Evolutionary conservation across 352 stramenopile genomes (phyloP), one percentile per base, ranked within the genome.

Genomic region (Phytophthora foliorum): DNA sequence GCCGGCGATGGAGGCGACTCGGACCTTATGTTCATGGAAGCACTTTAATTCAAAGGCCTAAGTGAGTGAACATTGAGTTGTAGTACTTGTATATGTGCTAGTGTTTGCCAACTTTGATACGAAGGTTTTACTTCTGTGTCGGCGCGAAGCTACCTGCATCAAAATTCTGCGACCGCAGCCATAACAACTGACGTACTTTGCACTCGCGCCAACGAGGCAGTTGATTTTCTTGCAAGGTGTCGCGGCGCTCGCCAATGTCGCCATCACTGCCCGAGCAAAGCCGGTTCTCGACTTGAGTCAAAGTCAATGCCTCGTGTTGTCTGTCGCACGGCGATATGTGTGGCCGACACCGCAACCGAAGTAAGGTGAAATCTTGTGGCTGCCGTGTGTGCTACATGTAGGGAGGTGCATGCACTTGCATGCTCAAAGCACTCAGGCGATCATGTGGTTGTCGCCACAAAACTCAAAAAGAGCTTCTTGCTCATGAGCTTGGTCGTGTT

Each of bases 11-110:
- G 72, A 60, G 64, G 56, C 17, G 69, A 77, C 57, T 79, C 78
- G 36, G 84, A 93, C 63, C 69, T 93, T 44, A 90, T 93, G 80
- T 90, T 93, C 62, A 86, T 92, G 52, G 82, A 93, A 72, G 75
- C 82, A 59, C 75, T 93, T 65, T 77, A 52, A 77, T 53, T 74
- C 21, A 54, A 66, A 48, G 53, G 17, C 25, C 6, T 60, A 38
- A 62, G 41, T 32, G 41, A 45, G 41, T 49, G 41, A 27, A 27
- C 16, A 22, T 17, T 53, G 45, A 36, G 45, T 48, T 48, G n/a
- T n/a, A n/a, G n/a, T n/a, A n/a, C n/a, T n/a, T n/a, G 41, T 57
- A 65, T 57, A 27, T 16, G 46, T 75, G 49, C 50, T 67, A 69
- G 45, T 61, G 57, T 57, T 72, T 8, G 34, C n/a, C n/a, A n/a